Percentiles rank a stretch among this genome's conserved stretches.
phyloP scores from a whole-genome alignment of 2,329 filamentous ascomycete species.

The Cladorrhinum sp. region DNA sequence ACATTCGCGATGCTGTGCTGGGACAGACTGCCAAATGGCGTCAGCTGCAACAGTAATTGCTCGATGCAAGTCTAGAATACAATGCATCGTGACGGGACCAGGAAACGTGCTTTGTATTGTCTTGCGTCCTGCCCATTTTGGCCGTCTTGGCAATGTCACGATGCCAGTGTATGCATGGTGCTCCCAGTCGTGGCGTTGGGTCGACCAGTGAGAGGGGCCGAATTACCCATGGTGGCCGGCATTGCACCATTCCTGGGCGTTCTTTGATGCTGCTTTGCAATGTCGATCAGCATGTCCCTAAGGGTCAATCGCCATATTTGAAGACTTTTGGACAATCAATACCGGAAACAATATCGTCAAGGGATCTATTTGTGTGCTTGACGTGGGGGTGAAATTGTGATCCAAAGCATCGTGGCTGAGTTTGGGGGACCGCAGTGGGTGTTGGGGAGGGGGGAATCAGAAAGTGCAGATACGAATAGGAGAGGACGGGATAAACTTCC shows the following conservation, averaged over 20 bases:
- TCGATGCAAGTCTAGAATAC: constrained; percentile 1
- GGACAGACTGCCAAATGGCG: constrained; percentile 12
- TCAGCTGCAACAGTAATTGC: constrained; percentile 15
- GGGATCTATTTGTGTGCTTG: background rate
- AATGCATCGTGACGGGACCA: background rate
- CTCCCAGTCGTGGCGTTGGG: background rate
- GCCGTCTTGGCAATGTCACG: constrained; percentile 10
- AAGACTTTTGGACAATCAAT: background rate
- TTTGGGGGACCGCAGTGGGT: background rate
- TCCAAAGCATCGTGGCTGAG: background rate
- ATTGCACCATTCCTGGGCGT: constrained; percentile 20
- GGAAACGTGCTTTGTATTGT: constrained; percentile 1
- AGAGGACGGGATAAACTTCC: no score
- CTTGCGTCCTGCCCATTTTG: constrained; percentile 9
- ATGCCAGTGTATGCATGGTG: constrained; percentile 1
- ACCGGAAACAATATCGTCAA: background rate
- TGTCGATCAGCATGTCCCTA: background rate
- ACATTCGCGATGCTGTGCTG: background rate
- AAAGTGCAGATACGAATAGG: background rate
- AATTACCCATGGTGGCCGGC: background rate
- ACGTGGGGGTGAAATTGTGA: background rate
- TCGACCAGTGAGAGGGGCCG: background rate
- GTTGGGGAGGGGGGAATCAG: background rate
- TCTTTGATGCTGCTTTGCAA: constrained; percentile 10
- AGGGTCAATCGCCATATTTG: background rate